These are phyloP conservation scores for Hymenoscyphus repandus DNA, from an alignment of 2,329 filamentous ascomycete genomes.

Conservation along the genomic window DNA sequence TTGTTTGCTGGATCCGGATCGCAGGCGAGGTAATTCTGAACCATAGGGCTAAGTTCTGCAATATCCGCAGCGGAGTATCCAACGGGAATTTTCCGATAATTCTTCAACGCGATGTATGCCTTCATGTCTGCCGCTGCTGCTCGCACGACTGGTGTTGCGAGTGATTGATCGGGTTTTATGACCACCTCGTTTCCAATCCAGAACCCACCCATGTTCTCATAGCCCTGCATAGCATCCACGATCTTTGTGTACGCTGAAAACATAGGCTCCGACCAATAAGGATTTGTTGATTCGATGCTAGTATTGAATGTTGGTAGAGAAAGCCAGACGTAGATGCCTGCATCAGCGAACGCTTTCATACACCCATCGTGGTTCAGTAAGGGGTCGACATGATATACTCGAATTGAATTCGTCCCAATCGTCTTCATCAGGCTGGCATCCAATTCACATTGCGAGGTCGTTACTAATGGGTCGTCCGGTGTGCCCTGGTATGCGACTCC, in stretches of 20 bases:
- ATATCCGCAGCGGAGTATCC: conserved; percentile 63
- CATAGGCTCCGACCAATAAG: conserved; percentile 69
- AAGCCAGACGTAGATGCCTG: conserved; percentile 77
- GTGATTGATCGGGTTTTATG: conserved; percentile 48
- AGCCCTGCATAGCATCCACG: conserved; percentile 61
- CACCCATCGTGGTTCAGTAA: conserved; percentile 66
- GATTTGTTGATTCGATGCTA: conserved; percentile 56
- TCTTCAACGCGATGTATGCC: conserved; percentile 43
- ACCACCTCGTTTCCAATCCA: conserved; percentile 89
- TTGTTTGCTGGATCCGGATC: conserved; percentile 57
- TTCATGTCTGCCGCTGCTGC: conserved; percentile 53
- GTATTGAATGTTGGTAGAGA: conserved; percentile 73
- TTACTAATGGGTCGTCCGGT: conserved; percentile 68
- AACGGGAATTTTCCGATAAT: conserved; percentile 46
- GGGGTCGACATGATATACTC: conserved; percentile 81
- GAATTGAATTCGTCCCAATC: conserved; percentile 76
- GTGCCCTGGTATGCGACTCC: conserved; percentile 67
- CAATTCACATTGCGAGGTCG: conserved; percentile 68
- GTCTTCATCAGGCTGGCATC: conserved; percentile 74
- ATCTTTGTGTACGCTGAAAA: conserved; percentile 60
- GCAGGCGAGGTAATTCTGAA: conserved; percentile 70
- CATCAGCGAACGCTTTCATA: conserved; percentile 73
- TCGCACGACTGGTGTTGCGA: conserved; percentile 50
- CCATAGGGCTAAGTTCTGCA: conserved; percentile 60
- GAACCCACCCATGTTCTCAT: conserved; percentile 70